A percentile compares a stretch with the other conserved stretches of the same genome.
Conservation (phyloP, 192 early-diverging fungal genomes). For the Backusella macrospora region DNA sequence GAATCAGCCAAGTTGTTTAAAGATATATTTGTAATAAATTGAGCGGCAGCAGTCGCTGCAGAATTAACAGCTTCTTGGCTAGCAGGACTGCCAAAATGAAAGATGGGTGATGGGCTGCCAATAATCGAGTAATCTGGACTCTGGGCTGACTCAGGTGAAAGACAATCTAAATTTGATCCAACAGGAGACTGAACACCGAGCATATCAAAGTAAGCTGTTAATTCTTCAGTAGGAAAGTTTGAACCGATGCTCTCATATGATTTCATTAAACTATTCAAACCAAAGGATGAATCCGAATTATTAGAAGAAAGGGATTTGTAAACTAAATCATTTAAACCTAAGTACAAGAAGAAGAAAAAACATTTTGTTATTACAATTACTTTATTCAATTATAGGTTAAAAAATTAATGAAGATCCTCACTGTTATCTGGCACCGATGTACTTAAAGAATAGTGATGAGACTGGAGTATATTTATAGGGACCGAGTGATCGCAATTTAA, state of each 20-base stretch:
- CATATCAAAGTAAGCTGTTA: conserved; percentile 6
- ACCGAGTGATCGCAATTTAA: background rate
- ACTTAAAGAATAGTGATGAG: background rate
- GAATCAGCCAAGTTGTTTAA: conserved; percentile 1
- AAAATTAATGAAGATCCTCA: background rate
- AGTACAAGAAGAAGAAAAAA: background rate
- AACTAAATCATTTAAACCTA: background rate
- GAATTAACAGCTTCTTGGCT: background rate
- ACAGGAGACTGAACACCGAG: background rate
- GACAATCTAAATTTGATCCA: background rate
- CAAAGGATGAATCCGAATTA: background rate
- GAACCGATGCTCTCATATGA: background rate
- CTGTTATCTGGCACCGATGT: background rate
- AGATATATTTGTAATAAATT: background rate
- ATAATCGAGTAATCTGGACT: background rate
- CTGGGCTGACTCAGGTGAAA: background rate
- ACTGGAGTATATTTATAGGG: conserved; percentile 3
- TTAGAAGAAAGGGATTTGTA: background rate
- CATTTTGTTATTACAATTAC: background rate
- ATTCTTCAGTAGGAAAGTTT: background rate
- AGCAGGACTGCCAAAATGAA: background rate
- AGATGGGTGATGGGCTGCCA: background rate
- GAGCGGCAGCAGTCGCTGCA: background rate
- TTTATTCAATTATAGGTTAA: background rate
- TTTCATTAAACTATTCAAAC: background rate